Percentiles rank a stretch among this genome's conserved stretches.
Evolutionary conservation across 2,329 filamentous ascomycete genomes (phyloP).

Genomic region (Sarocladium brachiariae): DNA sequence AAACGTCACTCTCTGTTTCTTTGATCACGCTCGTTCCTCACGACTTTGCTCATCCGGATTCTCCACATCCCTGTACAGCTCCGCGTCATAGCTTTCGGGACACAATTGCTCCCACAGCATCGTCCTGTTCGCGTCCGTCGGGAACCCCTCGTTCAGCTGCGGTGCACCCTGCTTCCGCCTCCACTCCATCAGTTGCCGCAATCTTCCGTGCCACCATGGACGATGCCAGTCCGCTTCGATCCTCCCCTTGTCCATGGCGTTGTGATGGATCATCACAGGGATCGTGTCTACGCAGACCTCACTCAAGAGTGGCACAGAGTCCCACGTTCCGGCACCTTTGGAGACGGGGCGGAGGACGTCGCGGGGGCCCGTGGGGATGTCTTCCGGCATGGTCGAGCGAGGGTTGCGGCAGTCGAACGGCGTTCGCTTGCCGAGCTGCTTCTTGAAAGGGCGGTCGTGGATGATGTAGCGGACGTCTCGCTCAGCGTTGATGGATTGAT

Average conservation of each 20-base stretch:
- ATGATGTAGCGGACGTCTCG: conserved; percentile 19
- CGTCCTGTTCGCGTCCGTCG: conserved; percentile 12
- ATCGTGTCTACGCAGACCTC: conserved; percentile 22
- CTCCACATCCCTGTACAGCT: conserved; percentile 20
- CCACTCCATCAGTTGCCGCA: conserved; percentile 15
- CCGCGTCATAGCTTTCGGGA: conserved; percentile 17
- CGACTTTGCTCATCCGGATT: too few relatives aligned
- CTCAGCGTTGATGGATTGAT: conserved; percentile 19
- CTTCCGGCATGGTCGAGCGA: conserved; percentile 10
- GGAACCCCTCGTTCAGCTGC: conserved; percentile 13
- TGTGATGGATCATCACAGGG: conserved; percentile 24
- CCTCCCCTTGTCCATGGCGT: conserved; percentile 16
- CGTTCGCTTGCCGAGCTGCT: conserved; percentile 16
- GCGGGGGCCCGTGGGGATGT: conserved; percentile 12
- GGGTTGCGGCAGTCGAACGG: conserved; percentile 19
- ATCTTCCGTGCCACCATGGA: conserved; percentile 19
- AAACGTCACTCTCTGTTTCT: too few relatives aligned
- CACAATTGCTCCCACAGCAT: conserved; percentile 20
- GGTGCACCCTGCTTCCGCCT: conserved; percentile 11
- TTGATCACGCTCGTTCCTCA: too few relatives aligned
- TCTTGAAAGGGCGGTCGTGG: conserved; percentile 26
- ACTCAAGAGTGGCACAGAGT: conserved; percentile 20
- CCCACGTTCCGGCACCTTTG: conserved; percentile 16
- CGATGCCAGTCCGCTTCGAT: conserved; percentile 19
- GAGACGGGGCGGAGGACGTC: conserved; percentile 7